Evolutionary conservation across 2,329 filamentous ascomycete species (phyloP).

Genomic region (Ophiostoma sp.): DNA sequence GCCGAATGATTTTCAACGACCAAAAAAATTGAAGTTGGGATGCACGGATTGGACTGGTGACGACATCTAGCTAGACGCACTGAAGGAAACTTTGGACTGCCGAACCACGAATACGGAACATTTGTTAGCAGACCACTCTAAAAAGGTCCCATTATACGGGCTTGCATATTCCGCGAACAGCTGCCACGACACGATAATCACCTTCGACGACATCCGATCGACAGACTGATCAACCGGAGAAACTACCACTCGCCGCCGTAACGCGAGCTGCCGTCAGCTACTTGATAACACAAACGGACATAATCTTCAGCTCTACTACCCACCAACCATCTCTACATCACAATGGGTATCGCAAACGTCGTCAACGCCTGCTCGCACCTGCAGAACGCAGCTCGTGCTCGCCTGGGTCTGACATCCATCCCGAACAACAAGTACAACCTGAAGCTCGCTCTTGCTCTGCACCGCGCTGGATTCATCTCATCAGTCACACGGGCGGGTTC

Average conservation of each 20-base stretch:
- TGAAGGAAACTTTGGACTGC: background rate
- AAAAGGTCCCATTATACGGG: background rate
- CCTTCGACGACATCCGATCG: background rate
- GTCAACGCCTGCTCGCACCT: conserved; percentile 82
- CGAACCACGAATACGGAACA: background rate
- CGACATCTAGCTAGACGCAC: background rate
- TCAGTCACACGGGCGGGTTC: conserved; percentile 68
- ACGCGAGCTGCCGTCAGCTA: background rate
- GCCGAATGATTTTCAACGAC: background rate
- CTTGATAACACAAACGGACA: background rate
- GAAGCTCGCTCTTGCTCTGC: conserved; percentile 66
- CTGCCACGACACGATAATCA: background rate
- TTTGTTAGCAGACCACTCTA: background rate
- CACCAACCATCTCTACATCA: background rate
- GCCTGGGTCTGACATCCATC: conserved; percentile 77
- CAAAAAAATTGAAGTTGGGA: background rate
- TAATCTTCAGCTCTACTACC: background rate
- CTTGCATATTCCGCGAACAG: background rate
- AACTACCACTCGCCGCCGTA: background rate
- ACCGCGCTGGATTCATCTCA: conserved; percentile 75
- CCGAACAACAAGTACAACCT: conserved; percentile 78
- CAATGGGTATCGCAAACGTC: conserved; percentile 60
- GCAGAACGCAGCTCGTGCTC: conserved; percentile 80
- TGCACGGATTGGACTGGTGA: background rate
- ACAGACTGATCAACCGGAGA: background rate